Evolutionary conservation across 768 basidiomycete species (phyloP), one percentile per base, ranked within the genome.

Genomic region (Suillus subalutaceus): DNA sequence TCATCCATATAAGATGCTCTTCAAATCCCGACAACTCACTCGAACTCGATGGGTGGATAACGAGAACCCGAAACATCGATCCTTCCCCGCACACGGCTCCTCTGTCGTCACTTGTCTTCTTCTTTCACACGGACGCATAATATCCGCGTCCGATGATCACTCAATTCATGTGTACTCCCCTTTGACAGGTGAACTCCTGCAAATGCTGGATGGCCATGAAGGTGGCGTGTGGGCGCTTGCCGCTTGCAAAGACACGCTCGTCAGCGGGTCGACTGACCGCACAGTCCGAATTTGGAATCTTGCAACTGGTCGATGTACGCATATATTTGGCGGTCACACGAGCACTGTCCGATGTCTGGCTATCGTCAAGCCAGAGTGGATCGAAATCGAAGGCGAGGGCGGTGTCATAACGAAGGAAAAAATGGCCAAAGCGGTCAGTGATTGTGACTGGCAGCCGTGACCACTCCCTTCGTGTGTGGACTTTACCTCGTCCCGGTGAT

Each of bases 191-290:
- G 83, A 87, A 44, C 84, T 93, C 26, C 77, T 90, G 6, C 88
- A 86, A 50, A 86, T 90, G 2, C 84, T 99, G 52, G 85, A 92
- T 65, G 97, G 96, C 4, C 96, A 99, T 72, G 93, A 95, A 70
- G 96, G 96, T 60, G 96, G 96, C 20, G 95, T 99, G 1, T 99
- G 96, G 96, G 96, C 96, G 18, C 81, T 99, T n/a, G 92, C 92
- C 6, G 90, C 91, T 43, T 93, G 86, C 76, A 93, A 92, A 81
- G 88, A 94, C 75, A 86, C 91, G 35, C 86, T 96, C 20, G 96
- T 97, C 70, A 94, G 91, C 70, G 96, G 96, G 6, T 94, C 92
- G 15, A 97, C 96, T 9, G 96, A 97, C 79, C 88, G 96, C 37
- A 96, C 94, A 0, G 93, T 97, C 63, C 84, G 96, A 59, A 91